Base-by-base conservation (phyloP, 345 rosid genomes). In the Syzygium aqueum region DNA sequence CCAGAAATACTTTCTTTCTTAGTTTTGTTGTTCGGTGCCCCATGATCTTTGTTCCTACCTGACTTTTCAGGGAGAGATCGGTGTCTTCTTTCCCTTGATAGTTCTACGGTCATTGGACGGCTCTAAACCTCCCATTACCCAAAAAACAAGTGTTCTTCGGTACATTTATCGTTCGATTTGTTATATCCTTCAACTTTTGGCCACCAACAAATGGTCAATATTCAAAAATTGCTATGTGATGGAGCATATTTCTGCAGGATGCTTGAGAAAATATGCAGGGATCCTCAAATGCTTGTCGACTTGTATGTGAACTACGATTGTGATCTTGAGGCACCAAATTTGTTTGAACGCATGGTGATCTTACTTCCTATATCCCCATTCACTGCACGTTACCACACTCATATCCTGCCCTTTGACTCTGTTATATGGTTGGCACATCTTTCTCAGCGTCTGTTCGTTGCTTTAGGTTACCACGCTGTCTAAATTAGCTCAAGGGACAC, bases 271-370 rank as follows among this genome's bases (percentile, higher is more conserved):
- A 94, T 96, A 77, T 96, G 98, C 90, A 96, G 92, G 90, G 98
- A 97, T 93, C 94, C 99, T 85, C 99, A 97, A 89, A 94, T 95
- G 97, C 99, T 97, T 90, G 97, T 97, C 90, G 99, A 97, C 91
- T 93, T 97, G 84, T 97, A 92, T 93, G 99, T 96, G 91, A 97
- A 96, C 89, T 97, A 97, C 90, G 99, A 97, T 86, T 96, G 99
- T 90, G 99, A 96, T 96, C 96, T 95, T 86, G 98, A 96, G 93
- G 97, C 99, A 84, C 98, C 99, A 3, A 97, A 96, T 93, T 93
- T 97, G 93, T 97, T 97, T 94, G 99, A 97, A 92, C 98, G 99
- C 93, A 92, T 95, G 99, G 99, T 97, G 89, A 52, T 85, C 86
- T 85, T 63, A 51, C 77, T 53, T 88, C 52, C 53, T 84, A 37